Conservation (phyloP, 2,329 filamentous ascomycete species). For the Botrytis deweyae region DNA sequence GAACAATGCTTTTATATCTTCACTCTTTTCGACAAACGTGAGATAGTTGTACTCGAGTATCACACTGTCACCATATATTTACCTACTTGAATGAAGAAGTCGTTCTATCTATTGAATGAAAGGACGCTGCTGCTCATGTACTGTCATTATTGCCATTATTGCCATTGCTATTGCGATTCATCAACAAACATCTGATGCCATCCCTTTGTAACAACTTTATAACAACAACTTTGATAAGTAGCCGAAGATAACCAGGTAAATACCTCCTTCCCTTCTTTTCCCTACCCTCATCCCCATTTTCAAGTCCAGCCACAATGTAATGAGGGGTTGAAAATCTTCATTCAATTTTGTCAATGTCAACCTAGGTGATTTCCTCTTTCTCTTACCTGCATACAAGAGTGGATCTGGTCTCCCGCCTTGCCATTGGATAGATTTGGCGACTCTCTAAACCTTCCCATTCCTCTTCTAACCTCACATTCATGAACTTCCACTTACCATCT, state of each 20-base stretch:
- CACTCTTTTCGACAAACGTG: background rate
- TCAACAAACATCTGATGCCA: background rate
- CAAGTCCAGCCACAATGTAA: background rate
- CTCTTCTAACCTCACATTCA: background rate
- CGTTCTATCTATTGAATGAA: background rate
- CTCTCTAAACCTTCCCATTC: background rate
- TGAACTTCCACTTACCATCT: background rate
- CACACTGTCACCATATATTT: background rate
- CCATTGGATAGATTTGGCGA: background rate
- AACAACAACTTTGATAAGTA: background rate
- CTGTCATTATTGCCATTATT: too few relatives aligned
- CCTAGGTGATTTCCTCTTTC: background rate
- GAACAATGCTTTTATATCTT: background rate
- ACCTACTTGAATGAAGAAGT: background rate
- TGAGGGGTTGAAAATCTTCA: background rate
- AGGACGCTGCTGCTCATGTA: background rate
- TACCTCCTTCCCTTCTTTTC: background rate
- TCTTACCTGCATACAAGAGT: slow-evolving; percentile 7
- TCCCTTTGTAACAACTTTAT: background rate
- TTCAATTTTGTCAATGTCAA: background rate
- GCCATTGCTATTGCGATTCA: background rate
- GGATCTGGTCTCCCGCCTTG: background rate
- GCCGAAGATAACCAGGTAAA: background rate
- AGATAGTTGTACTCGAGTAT: background rate
- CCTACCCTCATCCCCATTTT: background rate